Percentiles rank a stretch among this genome's conserved stretches.
Conservation (phyloP, 495 filamentous ascomycete species). For the Neurospora sp. region DNA sequence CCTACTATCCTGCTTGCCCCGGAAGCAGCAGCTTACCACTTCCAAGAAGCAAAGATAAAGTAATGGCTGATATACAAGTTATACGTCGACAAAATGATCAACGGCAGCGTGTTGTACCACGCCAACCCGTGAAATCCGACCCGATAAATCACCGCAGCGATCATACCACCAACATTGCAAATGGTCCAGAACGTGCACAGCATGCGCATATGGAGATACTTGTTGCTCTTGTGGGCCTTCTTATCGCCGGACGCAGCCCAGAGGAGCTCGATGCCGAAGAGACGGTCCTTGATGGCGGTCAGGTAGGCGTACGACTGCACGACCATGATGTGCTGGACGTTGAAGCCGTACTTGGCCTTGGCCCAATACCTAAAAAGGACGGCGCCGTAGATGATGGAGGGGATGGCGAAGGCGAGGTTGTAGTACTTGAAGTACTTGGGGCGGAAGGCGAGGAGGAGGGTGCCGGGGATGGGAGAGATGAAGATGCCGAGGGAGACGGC, state of each 20-base stretch:
- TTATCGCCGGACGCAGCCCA: conserved; percentile 25
- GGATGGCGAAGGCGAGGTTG: conserved; percentile 24
- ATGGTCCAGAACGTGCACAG: conserved; percentile 22
- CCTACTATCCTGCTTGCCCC: no score
- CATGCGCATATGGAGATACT: conserved; percentile 24
- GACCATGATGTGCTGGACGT: conserved; percentile 27
- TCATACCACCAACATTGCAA: conserved; percentile 11
- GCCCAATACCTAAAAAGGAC: conserved; percentile 21
- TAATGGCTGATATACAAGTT: conserved; percentile 21
- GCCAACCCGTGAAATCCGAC: conserved; percentile 7
- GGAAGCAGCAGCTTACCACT: conserved; percentile 9
- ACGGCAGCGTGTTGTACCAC: conserved; percentile 22
- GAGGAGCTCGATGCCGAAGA: conserved; percentile 23
- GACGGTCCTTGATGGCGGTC: conserved; percentile 24
- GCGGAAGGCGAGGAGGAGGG: conserved; percentile 17
- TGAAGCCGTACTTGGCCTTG: conserved; percentile 24
- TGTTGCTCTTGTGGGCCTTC: conserved; percentile 25
- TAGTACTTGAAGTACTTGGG: conserved; percentile 27
- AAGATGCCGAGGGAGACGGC: conserved; percentile 25
- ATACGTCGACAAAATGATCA: conserved; percentile 19
- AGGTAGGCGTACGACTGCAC: conserved; percentile 25
- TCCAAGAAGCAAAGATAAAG: conserved; percentile 20
- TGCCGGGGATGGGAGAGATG: conserved; percentile 24
- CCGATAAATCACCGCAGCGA: conserved; percentile 15
- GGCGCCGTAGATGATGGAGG: conserved; percentile 22